Evolutionary conservation across 139 green algal species (phyloP), one percentile per base, ranked within the genome.

Genomic region (Mesotaenium endlicherianum): DNA sequence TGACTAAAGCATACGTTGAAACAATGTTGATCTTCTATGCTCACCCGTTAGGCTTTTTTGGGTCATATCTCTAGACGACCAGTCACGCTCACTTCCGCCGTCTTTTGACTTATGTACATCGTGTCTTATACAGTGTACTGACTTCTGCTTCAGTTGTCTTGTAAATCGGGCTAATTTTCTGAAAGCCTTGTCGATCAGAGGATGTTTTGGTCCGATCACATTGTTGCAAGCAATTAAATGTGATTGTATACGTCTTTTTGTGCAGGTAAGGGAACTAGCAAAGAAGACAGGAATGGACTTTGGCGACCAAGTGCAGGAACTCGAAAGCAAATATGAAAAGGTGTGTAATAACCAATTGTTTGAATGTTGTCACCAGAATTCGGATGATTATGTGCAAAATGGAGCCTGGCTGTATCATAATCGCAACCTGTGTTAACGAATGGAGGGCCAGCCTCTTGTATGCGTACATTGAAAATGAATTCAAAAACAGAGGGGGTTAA

Each of bases 211-310:
- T 26, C 20, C 20, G 26, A 34, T 64, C 20, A 64, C 53, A 64
- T 64, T 64, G 53, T 64, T 64, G 26, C 20, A 26, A 34, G 20
- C 26, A 26, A 64, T 64, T 26, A 64, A 26, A 64, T 20, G 53
- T 64, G 20, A 34, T 64, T 34, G 53, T 64, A 64, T 64, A 20
- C 26, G 53, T 64, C 20, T 64, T 64, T 64, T 64, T 64, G 26
- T 26, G 64, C 78, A 85, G 78, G 78, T 85, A 6, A n/a, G 70
- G 1, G 69, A 67, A 38, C 43, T 86, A 43, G 80, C 74, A 8
- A 86, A 76, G 39, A 86, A 85, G 40, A 86, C 80, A 17, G 80
- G 80, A 26, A 86, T 86, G 80, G 80, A 86, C 39, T 86, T 86
- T 36, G 50, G 38, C 49, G 71, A 81, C n/a, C 80, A 86, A 38